Base-by-base conservation (phyloP, 2,329 filamentous ascomycete species). In the Colletotrichum siamense region DNA sequence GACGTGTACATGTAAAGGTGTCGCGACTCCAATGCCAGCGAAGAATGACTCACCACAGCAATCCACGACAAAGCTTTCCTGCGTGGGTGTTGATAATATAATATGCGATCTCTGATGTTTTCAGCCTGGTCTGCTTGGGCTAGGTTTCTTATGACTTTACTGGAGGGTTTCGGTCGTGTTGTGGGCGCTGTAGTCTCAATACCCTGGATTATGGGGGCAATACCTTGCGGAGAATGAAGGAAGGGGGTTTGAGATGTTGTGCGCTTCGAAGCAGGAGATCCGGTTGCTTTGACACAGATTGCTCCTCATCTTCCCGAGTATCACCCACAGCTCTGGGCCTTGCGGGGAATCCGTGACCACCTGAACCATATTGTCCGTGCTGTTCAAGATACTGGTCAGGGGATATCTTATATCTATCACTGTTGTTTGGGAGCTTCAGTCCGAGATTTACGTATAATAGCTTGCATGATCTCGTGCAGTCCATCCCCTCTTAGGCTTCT, bases 81-180 rank as follows among this genome's bases (percentile, higher is more conserved):
- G n/a, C n/a, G n/a, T n/a, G n/a, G n/a, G n/a, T n/a, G n/a, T n/a
- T n/a, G n/a, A n/a, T n/a, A n/a, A n/a, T n/a, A n/a, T n/a, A n/a
- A 12, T 4, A n/a, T n/a, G 3, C 9, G 39, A 44, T 18, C 18
- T 12, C 6, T 0, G 39, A 18, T 12, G 9, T 18, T 44, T 12
- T n/a, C 18, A n/a, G 9, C 9, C 18, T 12, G 18, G 18, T 44
- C 9, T n/a, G 0, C 39, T 44, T n/a, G 5, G 9, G 0, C 18
- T n/a, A n/a, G n/a, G n/a, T 1, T 44, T 12, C 34, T 16, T 3
- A 2, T 12, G 0, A 10, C 5, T 44, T n/a, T 12, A 0, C 39
- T 6, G 18, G 39, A n/a, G 39, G 0, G 0, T n/a, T n/a, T 1
- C 18, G 5, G 39, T n/a, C 0, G 18, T 3, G 18, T 6, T 12